Evolutionary conservation across 1,284 basidiomycete species (phyloP), one percentile per base, ranked within the genome.

Genomic region (Marasmius sp.): DNA sequence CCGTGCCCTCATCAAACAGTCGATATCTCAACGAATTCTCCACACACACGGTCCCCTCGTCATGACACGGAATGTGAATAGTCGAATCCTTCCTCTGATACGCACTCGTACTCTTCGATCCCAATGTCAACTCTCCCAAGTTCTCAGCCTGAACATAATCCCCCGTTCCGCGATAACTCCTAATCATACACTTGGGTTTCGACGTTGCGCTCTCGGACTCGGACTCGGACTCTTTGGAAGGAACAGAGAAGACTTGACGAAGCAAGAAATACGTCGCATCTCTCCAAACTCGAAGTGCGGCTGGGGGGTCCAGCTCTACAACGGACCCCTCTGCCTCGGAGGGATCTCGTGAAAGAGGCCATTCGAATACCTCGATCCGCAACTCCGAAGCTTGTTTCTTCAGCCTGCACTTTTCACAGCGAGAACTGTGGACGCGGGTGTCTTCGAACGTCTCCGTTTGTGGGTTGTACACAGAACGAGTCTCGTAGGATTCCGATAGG

Each of bases 241-340:
- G 16, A 67, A 54, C 3, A 66, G 41, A n/a, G 36, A 36, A 16
- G 39, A 37, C 41, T 12, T 22, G 54, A 37, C 69, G 64, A 16
- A 53, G 39, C 8, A 69, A 62, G 41, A 75, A 38, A 48, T 65
- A 71, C 18, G 74, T 74, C 1, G 57, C 63, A 12, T 64, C 57
- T 33, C 74, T 60, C 74, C 74, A 75, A 20, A 65, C 62, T 9
- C 60, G 38, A 57, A 74, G 72, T 2, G 51, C 47, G 1, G 38
- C 9, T 0, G 74, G 74, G 20, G 64, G 65, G 3, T 57, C 43
- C n/a, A 75, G 61, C 51, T 75, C 74, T 53, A 75, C 74, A 2
- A 75, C 69, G 1, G 65, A 60, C 2, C 48, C 55, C 39, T 69
- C 41, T 2, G 65, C 65, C 6, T 60, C 45, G 0, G 66, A 9